Evolutionary conservation across 2,329 filamentous ascomycete genomes (phyloP).

Genomic region (Trichoderma afroharzianum): DNA sequence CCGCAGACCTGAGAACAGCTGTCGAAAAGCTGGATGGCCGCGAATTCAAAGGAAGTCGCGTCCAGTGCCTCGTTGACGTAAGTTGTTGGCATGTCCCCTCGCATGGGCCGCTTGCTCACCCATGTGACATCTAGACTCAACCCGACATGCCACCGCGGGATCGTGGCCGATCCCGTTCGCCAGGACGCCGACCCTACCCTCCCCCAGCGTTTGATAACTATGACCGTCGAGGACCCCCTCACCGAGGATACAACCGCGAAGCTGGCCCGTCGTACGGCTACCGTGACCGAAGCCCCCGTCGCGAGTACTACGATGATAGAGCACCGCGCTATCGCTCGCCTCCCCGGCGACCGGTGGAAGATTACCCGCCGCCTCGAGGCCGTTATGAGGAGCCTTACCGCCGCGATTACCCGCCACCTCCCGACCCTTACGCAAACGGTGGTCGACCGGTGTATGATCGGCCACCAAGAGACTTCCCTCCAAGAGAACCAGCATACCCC

Average conservation of each 20-base stretch:
- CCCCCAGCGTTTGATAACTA: conserved; percentile 69
- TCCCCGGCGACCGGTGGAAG: conserved; percentile 71
- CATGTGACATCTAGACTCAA: conserved; percentile 58
- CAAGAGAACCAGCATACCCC: conserved; percentile 37
- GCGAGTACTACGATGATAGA: conserved; percentile 84
- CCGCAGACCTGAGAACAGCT: conserved; percentile 80
- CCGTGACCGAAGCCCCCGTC: conserved; percentile 80
- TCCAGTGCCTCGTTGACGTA: conserved; percentile 87
- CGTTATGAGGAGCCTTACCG: conserved; percentile 77
- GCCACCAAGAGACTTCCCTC: conserved; percentile 51
- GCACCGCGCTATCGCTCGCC: conserved; percentile 77
- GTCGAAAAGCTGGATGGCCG: conserved; percentile 91
- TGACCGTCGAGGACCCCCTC: conserved; percentile 72
- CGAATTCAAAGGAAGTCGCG: conserved; percentile 87
- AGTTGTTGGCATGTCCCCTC: conserved; percentile 30
- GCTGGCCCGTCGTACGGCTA: conserved; percentile 66
- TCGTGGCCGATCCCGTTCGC: conserved; percentile 75
- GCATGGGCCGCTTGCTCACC: background rate
- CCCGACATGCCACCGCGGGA: conserved; percentile 67
- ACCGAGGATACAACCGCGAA: conserved; percentile 74
- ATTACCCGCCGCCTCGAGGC: conserved; percentile 67
- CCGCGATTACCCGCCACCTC: conserved; percentile 62
- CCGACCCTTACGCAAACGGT: conserved; percentile 59
- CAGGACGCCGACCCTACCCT: conserved; percentile 60
- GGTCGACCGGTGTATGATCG: conserved; percentile 53